Evolutionary conservation across 2,329 filamentous ascomycete species (phyloP), one percentile per base, ranked within the genome.

Genomic region (Zymoseptoria pseudotritici): DNA sequence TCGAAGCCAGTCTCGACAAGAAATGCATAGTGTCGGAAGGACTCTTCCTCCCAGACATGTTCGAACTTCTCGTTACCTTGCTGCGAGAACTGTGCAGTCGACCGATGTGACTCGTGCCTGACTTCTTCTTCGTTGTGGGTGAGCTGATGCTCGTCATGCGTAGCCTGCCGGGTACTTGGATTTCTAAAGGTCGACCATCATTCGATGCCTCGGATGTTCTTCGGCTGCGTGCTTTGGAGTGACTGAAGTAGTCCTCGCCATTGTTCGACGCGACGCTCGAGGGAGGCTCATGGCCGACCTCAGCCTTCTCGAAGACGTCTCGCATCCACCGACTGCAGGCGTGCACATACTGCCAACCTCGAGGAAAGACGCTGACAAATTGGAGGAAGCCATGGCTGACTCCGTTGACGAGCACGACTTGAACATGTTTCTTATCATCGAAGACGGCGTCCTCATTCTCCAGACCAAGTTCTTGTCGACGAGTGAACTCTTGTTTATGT

Each of bases 341-440:
- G 65, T 88, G 85, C 67, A 97, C 89, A 70, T 95, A 87, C 69
- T 87, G 88, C 90, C 91, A 96, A 1, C 90, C 92, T 8, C 94
- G 90, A 0, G 91, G 91, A 67, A 95, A 99, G 3, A 97, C 80
- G 0, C 84, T 81, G 0, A 91, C 90, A 71, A 99, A 96, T 71
- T 97, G 92, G 67, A 97, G 77, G 74, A 99, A 99, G 0, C 94
- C 94, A 70, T 99, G 94, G 3, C 87, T 91, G 54, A 96, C 90
- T 0, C 93, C 92, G 0, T 92, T 91, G 4, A 99, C 86, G 22
- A 97, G 79, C 19, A 86, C 84, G 1, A 97, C 89, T 70, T 97
- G 91, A 0, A 91, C 86, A 54, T 69, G 63, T 26, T 68, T 63
- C 57, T 87, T 84, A 50, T 91, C 87, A 59, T 89, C 80, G 66